Conservation (phyloP, 2,329 filamentous ascomycete species). For the Xylariomycetidae sp. region DNA sequence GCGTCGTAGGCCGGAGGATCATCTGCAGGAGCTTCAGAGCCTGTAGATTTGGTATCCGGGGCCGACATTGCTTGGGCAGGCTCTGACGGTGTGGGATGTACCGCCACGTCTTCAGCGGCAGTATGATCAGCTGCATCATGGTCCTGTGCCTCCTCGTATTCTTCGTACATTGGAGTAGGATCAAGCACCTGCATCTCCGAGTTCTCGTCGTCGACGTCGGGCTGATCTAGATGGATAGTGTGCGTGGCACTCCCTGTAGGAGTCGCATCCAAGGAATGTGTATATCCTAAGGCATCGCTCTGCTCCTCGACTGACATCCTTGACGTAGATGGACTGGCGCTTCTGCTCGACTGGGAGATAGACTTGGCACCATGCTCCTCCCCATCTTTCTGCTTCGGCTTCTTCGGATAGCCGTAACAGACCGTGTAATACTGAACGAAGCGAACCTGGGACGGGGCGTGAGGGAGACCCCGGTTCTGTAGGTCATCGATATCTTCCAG, state of each 20-base stretch:
- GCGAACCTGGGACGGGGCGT: conserved; percentile 51
- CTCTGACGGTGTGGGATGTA: conserved; percentile 4
- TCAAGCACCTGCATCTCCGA: conserved; percentile 20
- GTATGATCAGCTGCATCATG: neutral
- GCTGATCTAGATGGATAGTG: conserved; percentile 1
- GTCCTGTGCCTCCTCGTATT: neutral
- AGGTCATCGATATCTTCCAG: conserved; percentile 66
- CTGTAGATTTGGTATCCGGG: neutral
- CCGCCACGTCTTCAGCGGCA: neutral
- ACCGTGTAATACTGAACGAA: conserved; percentile 90
- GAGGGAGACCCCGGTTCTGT: conserved; percentile 23
- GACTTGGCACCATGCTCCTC: conserved; percentile 6
- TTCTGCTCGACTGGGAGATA: conserved; percentile 8
- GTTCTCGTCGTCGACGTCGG: conserved; percentile 9
- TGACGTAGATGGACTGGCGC: conserved; percentile 27
- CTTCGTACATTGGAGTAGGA: conserved; percentile 20
- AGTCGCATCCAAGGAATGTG: conserved; percentile 8
- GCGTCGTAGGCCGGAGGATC: no score
- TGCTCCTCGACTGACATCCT: conserved; percentile 39
- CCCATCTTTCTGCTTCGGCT: conserved; percentile 26
- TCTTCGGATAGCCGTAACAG: conserved; percentile 66
- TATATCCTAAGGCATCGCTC: neutral
- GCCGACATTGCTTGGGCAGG: no score
- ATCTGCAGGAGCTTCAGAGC: conserved; percentile 3
- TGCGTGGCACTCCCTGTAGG: conserved; percentile 10